Evolutionary conservation across 805 yeast genomes (phyloP), one percentile per base, ranked within the genome.

Genomic region (Sugiyamaella marilandica): DNA sequence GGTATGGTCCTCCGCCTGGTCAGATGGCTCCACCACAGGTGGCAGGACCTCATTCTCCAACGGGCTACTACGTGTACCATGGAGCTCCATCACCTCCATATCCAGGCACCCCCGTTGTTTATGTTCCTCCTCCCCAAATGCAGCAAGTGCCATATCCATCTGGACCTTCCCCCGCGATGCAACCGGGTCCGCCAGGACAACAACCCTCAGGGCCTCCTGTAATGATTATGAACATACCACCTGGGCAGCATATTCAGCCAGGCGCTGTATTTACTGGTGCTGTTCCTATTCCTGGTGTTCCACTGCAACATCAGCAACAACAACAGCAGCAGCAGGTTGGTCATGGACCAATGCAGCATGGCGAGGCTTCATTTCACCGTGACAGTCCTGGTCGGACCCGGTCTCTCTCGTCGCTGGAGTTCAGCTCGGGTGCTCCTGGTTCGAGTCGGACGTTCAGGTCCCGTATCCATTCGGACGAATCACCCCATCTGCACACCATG

Each of bases 141-240:
- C 35, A 26, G 14, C 47, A 19, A 5, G 36, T 44, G 14, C 10
- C 19, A 16, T 26, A 31, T 41, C 45, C 45, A 10, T 13, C 24
- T 8, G 47, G 47, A 29, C 44, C 44, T 32, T n/a, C n/a, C 31
- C 31, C 34, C 7, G 8, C 8, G 39, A 24, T 29, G 34, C 46
- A 24, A 14, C 36, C 3, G 16, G 39, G 32, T 5, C 31, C 37
- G 5, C 47, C 44, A 39, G 29, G 41, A 37, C 45, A 33, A 19
- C 51, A 49, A 37, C 47, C 51, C 11, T n/a, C 45, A 16, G 43
- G 46, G 14, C 50, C 36, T 11, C 51, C 21, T 8, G 16, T 24
- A 7, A 45, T 34, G 37, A 31, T 16, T 11, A 10, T 31, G 34
- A 13, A 34, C 35, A 19, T 14, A 34, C 50, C 41, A 5, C 24